Conservation (phyloP, 352 stramenopile species). For the Phytopythium delawarense region DNA sequence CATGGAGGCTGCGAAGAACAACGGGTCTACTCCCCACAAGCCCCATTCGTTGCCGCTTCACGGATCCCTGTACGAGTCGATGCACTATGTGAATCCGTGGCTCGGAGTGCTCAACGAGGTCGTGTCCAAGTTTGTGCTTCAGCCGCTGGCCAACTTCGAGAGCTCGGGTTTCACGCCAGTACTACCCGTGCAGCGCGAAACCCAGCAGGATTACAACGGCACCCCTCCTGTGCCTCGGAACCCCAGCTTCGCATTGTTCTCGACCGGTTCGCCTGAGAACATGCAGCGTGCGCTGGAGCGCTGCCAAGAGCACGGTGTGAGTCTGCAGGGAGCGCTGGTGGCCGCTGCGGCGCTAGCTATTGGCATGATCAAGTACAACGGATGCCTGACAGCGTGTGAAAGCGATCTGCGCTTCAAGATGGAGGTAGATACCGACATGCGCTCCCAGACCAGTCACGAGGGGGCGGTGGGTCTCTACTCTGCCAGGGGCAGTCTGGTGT, state of each 20-base stretch:
- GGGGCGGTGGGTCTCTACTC: constrained; percentile 46
- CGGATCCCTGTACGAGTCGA: constrained; percentile 52
- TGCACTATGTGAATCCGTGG: constrained; percentile 49
- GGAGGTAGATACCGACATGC: constrained; percentile 46
- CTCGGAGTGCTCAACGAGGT: constrained; percentile 47
- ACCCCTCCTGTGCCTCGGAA: constrained; percentile 25
- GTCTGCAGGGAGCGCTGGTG: constrained; percentile 39
- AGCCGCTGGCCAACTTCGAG: constrained; percentile 58
- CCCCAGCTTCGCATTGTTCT: constrained; percentile 44
- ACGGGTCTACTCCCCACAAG: background rate
- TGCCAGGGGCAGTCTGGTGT: constrained; percentile 36
- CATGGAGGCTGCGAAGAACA: background rate
- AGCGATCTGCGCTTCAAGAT: constrained; percentile 39
- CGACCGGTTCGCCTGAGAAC: constrained; percentile 29
- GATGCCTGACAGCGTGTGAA: constrained; percentile 19
- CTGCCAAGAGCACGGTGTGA: constrained; percentile 36
- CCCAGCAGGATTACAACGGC: constrained; percentile 40
- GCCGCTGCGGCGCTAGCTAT: constrained; percentile 42
- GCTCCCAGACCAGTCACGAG: constrained; percentile 14
- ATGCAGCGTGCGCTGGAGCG: constrained; percentile 33
- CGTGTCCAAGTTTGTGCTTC: constrained; percentile 58
- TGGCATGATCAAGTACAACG: constrained; percentile 28
- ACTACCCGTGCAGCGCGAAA: constrained; percentile 28
- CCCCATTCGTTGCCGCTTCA: constrained; percentile 20
- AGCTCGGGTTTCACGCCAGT: constrained; percentile 39